A percentile compares a stretch with the other conserved stretches of the same genome.
Conservation (phyloP, 495 filamentous ascomycete genomes). For the Pyrenopolyporus hunteri region DNA sequence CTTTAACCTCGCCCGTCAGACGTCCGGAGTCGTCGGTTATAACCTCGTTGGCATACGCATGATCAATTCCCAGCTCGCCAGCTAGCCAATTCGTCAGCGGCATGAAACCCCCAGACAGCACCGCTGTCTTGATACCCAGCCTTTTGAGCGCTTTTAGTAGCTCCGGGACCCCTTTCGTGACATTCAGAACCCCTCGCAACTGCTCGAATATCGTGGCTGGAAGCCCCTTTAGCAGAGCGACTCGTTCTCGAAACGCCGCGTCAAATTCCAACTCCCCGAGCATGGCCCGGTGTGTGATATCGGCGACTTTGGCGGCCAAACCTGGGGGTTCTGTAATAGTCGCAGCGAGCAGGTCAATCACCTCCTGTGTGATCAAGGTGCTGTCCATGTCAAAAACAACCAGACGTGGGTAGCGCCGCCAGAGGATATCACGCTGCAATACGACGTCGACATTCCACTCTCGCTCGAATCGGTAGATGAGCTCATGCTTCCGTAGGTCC, state of each 20-base stretch:
- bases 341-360: constrained; percentile 91
- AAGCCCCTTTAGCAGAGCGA: constrained; percentile 79
- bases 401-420: constrained; percentile 75
- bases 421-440: constrained; percentile 72
- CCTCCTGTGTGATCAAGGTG: constrained; percentile 93
- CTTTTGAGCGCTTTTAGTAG: constrained; percentile 73
- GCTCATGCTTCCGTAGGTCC: constrained; percentile 77
- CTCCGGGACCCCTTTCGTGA: constrained; percentile 79
- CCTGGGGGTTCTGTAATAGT: constrained; percentile 66
- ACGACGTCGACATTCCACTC: constrained; percentile 88
- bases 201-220: constrained; percentile 80
- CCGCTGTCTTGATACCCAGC: constrained; percentile 82
- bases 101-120: constrained; percentile 89
- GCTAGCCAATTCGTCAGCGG: constrained; percentile 88
- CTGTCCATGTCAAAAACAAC: constrained; percentile 98
- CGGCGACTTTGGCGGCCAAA: constrained; percentile 60
- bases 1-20: constrained; percentile 81
- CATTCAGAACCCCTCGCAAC: constrained; percentile 72
- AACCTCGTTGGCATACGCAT: constrained; percentile 86
- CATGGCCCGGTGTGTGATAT: constrained; percentile 93
- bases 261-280: constrained; percentile 96
- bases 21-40: constrained; percentile 64
- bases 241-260: constrained; percentile 75
- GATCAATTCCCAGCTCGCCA: constrained; percentile 77
- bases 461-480: constrained; percentile 79